These are phyloP conservation scores for Citrus inodora DNA, from an alignment of 345 rosid genomes.

Conservation along the genomic window DNA sequence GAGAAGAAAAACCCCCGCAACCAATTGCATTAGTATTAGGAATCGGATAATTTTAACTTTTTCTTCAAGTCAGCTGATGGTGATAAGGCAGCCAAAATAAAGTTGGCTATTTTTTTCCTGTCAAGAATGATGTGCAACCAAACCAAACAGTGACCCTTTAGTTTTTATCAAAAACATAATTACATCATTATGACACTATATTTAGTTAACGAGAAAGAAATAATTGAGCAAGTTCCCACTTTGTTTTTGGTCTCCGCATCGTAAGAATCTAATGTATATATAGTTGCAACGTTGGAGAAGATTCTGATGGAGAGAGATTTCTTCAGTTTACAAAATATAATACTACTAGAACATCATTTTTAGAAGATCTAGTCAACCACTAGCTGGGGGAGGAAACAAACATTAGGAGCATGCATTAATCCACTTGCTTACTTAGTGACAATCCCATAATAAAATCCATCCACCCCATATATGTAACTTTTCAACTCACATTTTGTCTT, in stretches of 20 bases:
- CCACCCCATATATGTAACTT: constrained; percentile 10
- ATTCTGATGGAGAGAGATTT: constrained; percentile 15
- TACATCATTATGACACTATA: too few species aligned
- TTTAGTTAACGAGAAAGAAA: too few species aligned
- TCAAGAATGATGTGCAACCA: too few species aligned
- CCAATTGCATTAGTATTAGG: too few species aligned
- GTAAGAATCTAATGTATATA: not conserved
- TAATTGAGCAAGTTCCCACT: constrained; percentile 11
- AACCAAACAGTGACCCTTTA: too few species aligned
- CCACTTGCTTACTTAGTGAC: constrained; percentile 39
- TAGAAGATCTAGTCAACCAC: constrained; percentile 18
- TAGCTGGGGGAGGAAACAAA: constrained; percentile 11
- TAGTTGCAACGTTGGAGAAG: constrained; percentile 12
- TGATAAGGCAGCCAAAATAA: too few species aligned
- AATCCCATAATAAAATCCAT: constrained; percentile 25
- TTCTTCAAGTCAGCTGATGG: too few species aligned
- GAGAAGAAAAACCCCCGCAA: too few species aligned
- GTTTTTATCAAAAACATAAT: too few species aligned
- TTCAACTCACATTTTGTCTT: not conserved
- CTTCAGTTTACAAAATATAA: not conserved
- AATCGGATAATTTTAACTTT: too few species aligned
- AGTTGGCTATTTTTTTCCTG: too few species aligned
- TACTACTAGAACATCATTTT: not conserved
- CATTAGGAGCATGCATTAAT: constrained; percentile 14
- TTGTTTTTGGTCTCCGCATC: constrained; percentile 25